Base-by-base conservation (phyloP, 805 yeast genomes). In the Candida parachauliodes region DNA sequence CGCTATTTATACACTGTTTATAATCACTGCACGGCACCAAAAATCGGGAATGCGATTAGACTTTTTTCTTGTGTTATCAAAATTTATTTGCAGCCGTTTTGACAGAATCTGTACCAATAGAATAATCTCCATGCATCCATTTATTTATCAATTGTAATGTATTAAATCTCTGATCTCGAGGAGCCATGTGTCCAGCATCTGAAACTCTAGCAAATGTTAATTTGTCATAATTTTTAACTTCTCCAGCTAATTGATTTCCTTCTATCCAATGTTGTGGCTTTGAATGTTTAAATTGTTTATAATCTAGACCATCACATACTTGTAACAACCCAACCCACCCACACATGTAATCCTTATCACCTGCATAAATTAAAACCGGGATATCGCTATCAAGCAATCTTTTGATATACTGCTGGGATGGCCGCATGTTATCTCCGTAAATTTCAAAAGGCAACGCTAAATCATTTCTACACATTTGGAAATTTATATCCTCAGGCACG, bases 341-440 rank as follows among this genome's bases (percentile, higher is more conserved):
- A 63, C 96, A 88, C 50, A 87, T 85, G 60, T 74, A 87, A 61
- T 88, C 96, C 62, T 87, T 85, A 59, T 88, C 95, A 51, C 96
- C 96, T 12, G 95, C 95, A 50, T 87, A 88, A 43, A 84, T 76
- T 54, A 88, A 72, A 2, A 87, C 88, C 8, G 95, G 94, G 27
- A 86, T 52, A 19, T 77, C 82, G 40, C 70, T 60, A 50, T 67
- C 68, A 39, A 67, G 46, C 53, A 72, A 40, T 47, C 60, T 58
- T 6, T 57, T 55, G 15, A 65, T 74, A 36, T 76, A 78, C 46
- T 68, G 72, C 83, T 32, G 36, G 3, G 18, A 25, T 3, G 36
- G 36, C 24, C 11, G 16, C 23, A 24, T 24, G 16, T 20, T 24
- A 25, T 24, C 29, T 5, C 34, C 34, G 12, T 20, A 12, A 8